A percentile compares a stretch with the other conserved stretches of the same genome.
Conservation (phyloP, 805 yeast species). For the Suhomyces prunicola region DNA sequence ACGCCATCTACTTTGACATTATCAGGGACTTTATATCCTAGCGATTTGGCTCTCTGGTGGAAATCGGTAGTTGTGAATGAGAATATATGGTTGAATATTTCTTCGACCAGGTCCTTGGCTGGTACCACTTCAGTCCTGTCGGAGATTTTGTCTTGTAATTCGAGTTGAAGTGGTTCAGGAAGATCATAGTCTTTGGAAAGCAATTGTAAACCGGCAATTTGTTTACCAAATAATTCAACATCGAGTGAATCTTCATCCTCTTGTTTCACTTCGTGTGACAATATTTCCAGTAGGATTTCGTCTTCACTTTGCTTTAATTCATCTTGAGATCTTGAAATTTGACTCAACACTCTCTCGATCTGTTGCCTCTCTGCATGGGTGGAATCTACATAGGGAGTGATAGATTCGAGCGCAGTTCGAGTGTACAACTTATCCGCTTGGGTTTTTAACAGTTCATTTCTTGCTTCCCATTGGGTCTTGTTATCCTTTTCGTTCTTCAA, state of each 20-base stretch:
- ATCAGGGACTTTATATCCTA: constrained; percentile 36
- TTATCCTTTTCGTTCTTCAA: constrained; percentile 16
- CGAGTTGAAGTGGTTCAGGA: constrained; percentile 49
- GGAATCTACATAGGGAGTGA: constrained; percentile 18
- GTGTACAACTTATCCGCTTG: background rate
- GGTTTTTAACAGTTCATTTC: background rate
- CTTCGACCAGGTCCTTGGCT: constrained; percentile 1
- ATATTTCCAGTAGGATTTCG: constrained; percentile 17
- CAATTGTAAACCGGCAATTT: constrained; percentile 60
- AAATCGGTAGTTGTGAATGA: constrained; percentile 14
- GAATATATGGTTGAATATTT: constrained; percentile 5
- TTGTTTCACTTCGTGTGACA: constrained; percentile 3
- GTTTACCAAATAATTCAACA: constrained; percentile 48
- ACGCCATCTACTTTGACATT: constrained; percentile 26
- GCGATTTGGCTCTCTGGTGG: constrained; percentile 34
- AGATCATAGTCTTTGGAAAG: constrained; percentile 64
- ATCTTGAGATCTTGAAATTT: constrained; percentile 26
- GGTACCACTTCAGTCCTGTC: constrained; percentile 2
- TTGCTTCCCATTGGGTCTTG: constrained; percentile 15
- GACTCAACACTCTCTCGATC: constrained; percentile 29
- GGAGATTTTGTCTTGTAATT: constrained; percentile 20
- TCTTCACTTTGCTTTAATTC: constrained; percentile 20
- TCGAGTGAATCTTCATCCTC: constrained; percentile 32
- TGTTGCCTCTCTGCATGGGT: constrained; percentile 19
- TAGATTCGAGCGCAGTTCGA: constrained; percentile 1